Conservation (phyloP, 176 grass and related monocot genomes). For the Aegilops tauschii region DNA sequence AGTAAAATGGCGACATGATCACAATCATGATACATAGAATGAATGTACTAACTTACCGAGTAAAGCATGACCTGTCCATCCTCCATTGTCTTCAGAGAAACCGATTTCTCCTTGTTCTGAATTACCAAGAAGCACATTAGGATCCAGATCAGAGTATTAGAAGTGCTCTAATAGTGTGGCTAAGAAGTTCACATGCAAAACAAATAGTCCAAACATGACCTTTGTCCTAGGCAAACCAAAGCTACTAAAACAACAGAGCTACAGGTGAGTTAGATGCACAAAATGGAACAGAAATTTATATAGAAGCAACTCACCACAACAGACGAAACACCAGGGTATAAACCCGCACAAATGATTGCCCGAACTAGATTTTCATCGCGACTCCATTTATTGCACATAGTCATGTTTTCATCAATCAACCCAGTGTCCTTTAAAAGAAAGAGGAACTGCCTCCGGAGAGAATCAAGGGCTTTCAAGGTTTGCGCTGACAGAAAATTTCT, state of each 20-base stretch:
- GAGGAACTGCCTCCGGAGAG: slow-evolving; percentile 86
- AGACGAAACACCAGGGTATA: slow-evolving; percentile 97
- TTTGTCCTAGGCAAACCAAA: slow-evolving; percentile 20
- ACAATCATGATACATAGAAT: slow-evolving; percentile 6
- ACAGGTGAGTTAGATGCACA: neutral
- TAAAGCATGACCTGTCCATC: slow-evolving; percentile 99
- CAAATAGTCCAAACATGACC: neutral
- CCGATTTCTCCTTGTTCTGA: slow-evolving; percentile 95
- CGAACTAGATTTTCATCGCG: slow-evolving; percentile 82
- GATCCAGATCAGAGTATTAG: neutral
- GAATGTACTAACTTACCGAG: slow-evolving; percentile 56
- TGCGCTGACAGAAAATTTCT: slow-evolving; percentile 94
- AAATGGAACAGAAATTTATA: neutral
- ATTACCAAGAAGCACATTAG: slow-evolving; percentile 31
- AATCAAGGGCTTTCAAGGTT: slow-evolving; percentile 90
- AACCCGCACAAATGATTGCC: slow-evolving; percentile 90
- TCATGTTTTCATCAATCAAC: slow-evolving; percentile 72
- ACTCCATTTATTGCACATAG: slow-evolving; percentile 81
- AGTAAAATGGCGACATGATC: neutral
- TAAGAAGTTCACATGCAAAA: slow-evolving; percentile 16
- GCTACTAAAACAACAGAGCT: neutral
- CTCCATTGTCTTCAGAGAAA: slow-evolving; percentile 98
- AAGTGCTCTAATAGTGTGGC: neutral
- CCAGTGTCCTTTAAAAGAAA: slow-evolving; percentile 89
- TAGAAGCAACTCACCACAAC: slow-evolving; percentile 69